Evolutionary conservation across 192 early-diverging fungal genomes (phyloP), one percentile per base, ranked within the genome.

Genomic region (Backusella macrospora): DNA sequence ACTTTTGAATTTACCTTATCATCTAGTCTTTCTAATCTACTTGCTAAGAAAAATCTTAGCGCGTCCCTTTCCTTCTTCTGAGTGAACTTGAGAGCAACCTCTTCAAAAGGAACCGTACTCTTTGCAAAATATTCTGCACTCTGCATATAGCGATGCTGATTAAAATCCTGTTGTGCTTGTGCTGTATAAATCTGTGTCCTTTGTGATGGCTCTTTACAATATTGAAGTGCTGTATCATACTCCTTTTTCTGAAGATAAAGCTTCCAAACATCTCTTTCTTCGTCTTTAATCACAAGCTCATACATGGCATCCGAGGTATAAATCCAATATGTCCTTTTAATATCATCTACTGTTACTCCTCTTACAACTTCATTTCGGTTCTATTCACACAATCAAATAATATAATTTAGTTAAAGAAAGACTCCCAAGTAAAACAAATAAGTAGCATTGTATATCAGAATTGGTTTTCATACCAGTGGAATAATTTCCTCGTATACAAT

Each of bases 191-290:
- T 90, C 26, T 77, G 80, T 71, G 97, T 93, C 34, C 86, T 82
- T 76, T 96, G 90, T 4, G 80, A 78, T 15, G 86, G 81, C 68
- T 89, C 90, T 81, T 91, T 92, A 72, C 93, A 91, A 76, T 92
- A 92, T 52, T 88, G 77, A 23, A 96, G 80, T 1, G 97, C 95
- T 6, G 85, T 74, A 43, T 96, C 93, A 75, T 93, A 99, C 70
- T 91, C 84, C 64, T 91, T 90, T 44, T 89, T 89, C 26, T 90
- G 79, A 46, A 99, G 80, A 75, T 92, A 98, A 5, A 98, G 86
- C 39, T 89, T 86, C 98, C 98, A 99, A 10, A 97, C 91, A 72
- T 99, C 91, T 47, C 96, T 89, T 70, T 96, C 95, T 82, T 99
- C 98, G 40, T 96, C 91, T 0, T 86, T 91, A 18, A 98, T 88